Conservation (phyloP, 2,329 filamentous ascomycete genomes). For the Rhinocladiella mackenziei region DNA sequence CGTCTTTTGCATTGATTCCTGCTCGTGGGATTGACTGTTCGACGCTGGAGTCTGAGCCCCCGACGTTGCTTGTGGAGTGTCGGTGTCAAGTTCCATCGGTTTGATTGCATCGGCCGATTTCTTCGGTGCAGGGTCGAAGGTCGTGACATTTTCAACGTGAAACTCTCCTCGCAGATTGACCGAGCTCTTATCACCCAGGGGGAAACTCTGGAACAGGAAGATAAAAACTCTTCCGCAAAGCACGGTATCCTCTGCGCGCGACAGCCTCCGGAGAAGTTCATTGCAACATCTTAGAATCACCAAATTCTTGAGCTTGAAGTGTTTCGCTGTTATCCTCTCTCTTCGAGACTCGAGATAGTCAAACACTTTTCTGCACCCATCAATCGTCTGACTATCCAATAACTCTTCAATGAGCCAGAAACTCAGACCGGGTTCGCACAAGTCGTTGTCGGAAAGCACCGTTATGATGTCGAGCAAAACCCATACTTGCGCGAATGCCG, state of each 20-base stretch:
- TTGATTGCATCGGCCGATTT: slow-evolving; percentile 58
- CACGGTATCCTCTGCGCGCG: slow-evolving; percentile 92
- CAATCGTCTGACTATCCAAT: slow-evolving; percentile 90
- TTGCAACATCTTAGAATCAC: slow-evolving; percentile 93
- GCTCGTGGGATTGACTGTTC: slow-evolving; percentile 28
- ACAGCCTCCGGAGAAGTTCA: slow-evolving; percentile 85
- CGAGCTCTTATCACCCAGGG: slow-evolving; percentile 91
- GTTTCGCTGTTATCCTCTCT: slow-evolving; percentile 74
- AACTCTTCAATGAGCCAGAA: slow-evolving; percentile 93
- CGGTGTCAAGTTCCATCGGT: slow-evolving; percentile 51
- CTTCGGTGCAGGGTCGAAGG: slow-evolving; percentile 59
- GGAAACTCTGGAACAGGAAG: slow-evolving; percentile 97
- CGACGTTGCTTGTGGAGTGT: slow-evolving; percentile 33
- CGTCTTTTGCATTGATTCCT: slow-evolving; percentile 11
- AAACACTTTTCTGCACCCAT: slow-evolving; percentile 85
- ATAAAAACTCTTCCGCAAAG: slow-evolving; percentile 98
- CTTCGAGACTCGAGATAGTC: slow-evolving; percentile 91
- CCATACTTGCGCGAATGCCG: slow-evolving; percentile 80
- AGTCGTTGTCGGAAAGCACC: slow-evolving; percentile 71
- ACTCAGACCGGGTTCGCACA: slow-evolving; percentile 72
- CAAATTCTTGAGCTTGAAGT: slow-evolving; percentile 78
- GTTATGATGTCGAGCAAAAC: slow-evolving; percentile 90
- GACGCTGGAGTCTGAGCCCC: slow-evolving; percentile 35
- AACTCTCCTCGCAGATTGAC: slow-evolving; percentile 96
- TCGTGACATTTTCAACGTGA: slow-evolving; percentile 89